These are phyloP conservation scores for Thecaphora thlaspeos DNA, from an alignment of 1,284 basidiomycete species.

Conservation along the genomic window DNA sequence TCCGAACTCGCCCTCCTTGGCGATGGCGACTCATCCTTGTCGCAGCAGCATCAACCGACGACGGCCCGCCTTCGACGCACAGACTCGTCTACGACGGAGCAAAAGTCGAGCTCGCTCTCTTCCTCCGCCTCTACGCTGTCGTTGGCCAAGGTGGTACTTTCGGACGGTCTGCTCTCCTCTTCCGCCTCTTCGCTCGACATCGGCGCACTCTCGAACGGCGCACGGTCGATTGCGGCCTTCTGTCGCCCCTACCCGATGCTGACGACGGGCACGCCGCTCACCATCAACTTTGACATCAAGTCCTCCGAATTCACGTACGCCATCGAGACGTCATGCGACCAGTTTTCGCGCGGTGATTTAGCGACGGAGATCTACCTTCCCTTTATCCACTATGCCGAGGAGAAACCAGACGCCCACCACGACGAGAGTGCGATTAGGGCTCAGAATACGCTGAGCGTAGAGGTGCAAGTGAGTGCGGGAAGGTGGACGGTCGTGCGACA, in stretches of 20 bases:
- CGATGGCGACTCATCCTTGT: too few relatives aligned
- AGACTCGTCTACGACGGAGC: not conserved
- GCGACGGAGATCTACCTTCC: slow-evolving; percentile 85
- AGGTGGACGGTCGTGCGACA: slow-evolving; percentile 69
- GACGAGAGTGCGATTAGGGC: not conserved
- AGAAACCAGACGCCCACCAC: slow-evolving; percentile 15
- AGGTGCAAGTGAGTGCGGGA: slow-evolving; percentile 66
- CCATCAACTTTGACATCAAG: slow-evolving; percentile 47
- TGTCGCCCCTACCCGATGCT: slow-evolving; percentile 44
- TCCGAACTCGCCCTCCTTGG: not conserved
- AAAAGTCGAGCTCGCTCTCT: not conserved
- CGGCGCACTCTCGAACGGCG: slow-evolving; percentile 20
- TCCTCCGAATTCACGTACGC: slow-evolving; percentile 35
- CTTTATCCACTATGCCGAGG: slow-evolving; percentile 78
- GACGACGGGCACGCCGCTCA: slow-evolving; percentile 38
- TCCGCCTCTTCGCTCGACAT: too few relatives aligned
- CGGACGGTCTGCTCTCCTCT: too few relatives aligned
- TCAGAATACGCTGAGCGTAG: slow-evolving; percentile 52
- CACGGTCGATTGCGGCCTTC: slow-evolving; percentile 42
- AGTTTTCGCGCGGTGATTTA: slow-evolving; percentile 43
- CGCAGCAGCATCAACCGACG: too few relatives aligned
- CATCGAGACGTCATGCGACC: slow-evolving; percentile 23
- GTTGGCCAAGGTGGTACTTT: too few relatives aligned
- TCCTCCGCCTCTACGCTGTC: too few relatives aligned
- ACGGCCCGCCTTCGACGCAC: too few relatives aligned